phyloP scores from a whole-genome alignment of 31 red algal genomes.

The Asparagopsis taxiformis region DNA sequence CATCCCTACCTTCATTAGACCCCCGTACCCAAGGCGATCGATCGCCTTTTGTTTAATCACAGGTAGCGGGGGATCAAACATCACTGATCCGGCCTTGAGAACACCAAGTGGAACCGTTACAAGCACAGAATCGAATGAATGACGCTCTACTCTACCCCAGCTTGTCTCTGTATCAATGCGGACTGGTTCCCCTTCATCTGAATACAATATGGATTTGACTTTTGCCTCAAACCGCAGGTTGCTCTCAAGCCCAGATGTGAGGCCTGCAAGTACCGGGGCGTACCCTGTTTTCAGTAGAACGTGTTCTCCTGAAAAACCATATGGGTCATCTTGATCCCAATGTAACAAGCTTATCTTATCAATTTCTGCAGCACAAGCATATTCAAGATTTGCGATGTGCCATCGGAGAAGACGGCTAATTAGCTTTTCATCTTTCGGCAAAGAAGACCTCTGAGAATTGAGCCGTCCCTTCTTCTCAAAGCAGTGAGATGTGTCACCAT shows the following conservation, averaged over 20 bases:
- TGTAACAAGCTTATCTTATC: conserved; percentile 65
- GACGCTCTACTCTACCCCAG: no score
- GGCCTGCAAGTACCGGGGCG: conserved; percentile 49
- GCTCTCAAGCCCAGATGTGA: conserved; percentile 47
- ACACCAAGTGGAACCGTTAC: conserved; percentile 80
- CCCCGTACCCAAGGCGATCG: conserved; percentile 67
- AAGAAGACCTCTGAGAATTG: no score
- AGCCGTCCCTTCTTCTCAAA: no score
- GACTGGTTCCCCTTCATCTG: conserved; percentile 6
- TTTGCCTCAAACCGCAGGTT: conserved; percentile 31
- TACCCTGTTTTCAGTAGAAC: conserved; percentile 70
- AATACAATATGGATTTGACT: conserved; percentile 17
- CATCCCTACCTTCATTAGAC: conserved; percentile 83
- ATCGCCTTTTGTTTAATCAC: conserved; percentile 53
- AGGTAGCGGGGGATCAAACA: conserved; percentile 61
- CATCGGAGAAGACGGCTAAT: conserved; percentile 66
- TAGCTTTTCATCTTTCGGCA: conserved; percentile 27
- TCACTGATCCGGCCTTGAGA: conserved; percentile 51
- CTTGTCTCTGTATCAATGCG: conserved; percentile 1
- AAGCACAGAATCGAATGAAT: conserved; percentile 56
- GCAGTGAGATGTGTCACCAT: no score
- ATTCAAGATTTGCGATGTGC: conserved; percentile 95
- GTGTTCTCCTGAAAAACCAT: conserved; percentile 85
- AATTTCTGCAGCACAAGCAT: conserved; percentile 82
- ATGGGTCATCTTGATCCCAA: conserved; percentile 97